These are phyloP conservation scores for Penicillium sp. DNA, from an alignment of 2,329 filamentous ascomycete genomes.

Conservation along the genomic window DNA sequence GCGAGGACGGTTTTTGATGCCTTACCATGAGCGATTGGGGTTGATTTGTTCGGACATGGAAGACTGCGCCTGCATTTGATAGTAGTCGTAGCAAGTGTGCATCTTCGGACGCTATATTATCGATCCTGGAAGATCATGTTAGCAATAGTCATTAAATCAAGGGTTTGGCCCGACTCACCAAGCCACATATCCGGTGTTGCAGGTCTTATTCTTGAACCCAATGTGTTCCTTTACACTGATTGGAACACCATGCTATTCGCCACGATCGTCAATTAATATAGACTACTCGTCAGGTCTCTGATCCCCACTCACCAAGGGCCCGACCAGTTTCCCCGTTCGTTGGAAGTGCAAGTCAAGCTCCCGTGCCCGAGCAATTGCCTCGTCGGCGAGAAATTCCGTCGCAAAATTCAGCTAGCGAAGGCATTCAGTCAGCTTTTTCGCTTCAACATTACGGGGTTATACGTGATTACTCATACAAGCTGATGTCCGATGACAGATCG, in stretches of 20 bases:
- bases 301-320: conserved; percentile 44
- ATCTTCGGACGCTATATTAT: conserved; percentile 41
- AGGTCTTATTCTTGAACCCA: conserved; percentile 55
- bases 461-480: conserved; percentile 26
- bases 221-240: conserved; percentile 66
- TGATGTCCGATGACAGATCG: conserved; percentile 40
- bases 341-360: conserved; percentile 38
- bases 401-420: conserved; percentile 40
- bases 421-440: not conserved
- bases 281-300: not conserved
- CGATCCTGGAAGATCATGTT: conserved; percentile 31
- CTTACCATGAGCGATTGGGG: conserved; percentile 47
- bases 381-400: conserved; percentile 44
- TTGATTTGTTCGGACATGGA: conserved; percentile 51
- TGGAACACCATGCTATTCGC: conserved; percentile 54
- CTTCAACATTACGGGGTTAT: not conserved
- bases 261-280: not conserved
- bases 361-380: conserved; percentile 39
- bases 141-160: not conserved
- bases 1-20: not conserved
- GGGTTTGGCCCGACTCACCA: conserved; percentile 29
- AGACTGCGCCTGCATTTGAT: conserved; percentile 45
- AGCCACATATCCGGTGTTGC: conserved; percentile 42
- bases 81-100: conserved; percentile 40
- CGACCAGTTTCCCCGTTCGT: conserved; percentile 50